phyloP scores from a whole-genome alignment of 2,329 filamentous ascomycete species.

The Botrytis deweyae region DNA sequence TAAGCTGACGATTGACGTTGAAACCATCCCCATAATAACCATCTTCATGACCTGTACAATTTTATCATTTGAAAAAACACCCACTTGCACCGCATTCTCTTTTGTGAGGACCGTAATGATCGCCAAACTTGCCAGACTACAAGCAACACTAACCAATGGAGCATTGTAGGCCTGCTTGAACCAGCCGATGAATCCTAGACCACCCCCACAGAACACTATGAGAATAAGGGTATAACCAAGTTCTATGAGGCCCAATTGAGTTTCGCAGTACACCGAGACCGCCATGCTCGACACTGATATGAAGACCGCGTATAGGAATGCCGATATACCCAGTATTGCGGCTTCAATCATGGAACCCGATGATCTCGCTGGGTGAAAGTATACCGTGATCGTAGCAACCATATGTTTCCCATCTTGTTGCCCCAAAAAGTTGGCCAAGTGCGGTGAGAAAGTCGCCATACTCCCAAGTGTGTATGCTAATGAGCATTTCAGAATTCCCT shows the following conservation, averaged over 20 bases:
- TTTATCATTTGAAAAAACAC: conserved; percentile 77
- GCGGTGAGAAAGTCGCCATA: conserved; percentile 77
- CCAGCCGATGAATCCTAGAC: conserved; percentile 85
- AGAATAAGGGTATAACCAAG: conserved; percentile 79
- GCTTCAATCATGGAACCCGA: conserved; percentile 89
- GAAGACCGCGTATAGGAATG: conserved; percentile 74
- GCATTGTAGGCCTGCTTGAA: conserved; percentile 76
- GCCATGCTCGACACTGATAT: conserved; percentile 84
- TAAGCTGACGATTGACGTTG: conserved; percentile 72
- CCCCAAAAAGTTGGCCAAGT: conserved; percentile 73
- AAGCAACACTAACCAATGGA: conserved; percentile 79
- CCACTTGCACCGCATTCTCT: conserved; percentile 81
- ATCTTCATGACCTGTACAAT: conserved; percentile 81
- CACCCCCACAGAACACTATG: conserved; percentile 80
- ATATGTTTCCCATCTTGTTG: conserved; percentile 88
- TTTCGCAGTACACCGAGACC: conserved; percentile 76
- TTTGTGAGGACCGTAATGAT: conserved; percentile 90
- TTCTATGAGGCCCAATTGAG: conserved; percentile 61
- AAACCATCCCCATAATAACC: conserved; percentile 72
- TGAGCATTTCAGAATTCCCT: conserved; percentile 85
- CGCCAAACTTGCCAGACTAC: conserved; percentile 81
- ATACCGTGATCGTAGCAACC: conserved; percentile 89
- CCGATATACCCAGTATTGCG: conserved; percentile 70
- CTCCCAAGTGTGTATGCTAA: conserved; percentile 85
- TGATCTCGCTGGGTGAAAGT: conserved; percentile 87